phyloP scores from a whole-genome alignment of 208 protist species.

The Porcisia deanei region DNA sequence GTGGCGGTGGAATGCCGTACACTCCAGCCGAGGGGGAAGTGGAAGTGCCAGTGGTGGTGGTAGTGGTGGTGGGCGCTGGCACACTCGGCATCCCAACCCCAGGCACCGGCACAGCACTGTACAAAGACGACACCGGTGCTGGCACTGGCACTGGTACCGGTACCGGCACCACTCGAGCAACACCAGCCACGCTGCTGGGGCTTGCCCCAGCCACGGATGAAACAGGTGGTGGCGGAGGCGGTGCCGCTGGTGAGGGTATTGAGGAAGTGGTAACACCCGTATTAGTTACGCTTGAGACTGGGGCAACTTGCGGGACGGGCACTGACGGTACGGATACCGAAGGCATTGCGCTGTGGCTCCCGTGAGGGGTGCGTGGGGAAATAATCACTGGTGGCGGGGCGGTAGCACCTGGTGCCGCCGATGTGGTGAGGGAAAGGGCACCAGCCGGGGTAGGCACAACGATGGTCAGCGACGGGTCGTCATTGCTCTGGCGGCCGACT shows the following conservation, averaged over 20 bases:
- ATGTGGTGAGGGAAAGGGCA: conserved; percentile 23
- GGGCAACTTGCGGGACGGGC: not conserved
- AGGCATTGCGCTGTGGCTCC: not conserved
- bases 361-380: conserved; percentile 4
- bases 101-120: not conserved
- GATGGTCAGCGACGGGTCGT: conserved; percentile 20
- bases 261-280: not conserved
- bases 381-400: conserved; percentile 2
- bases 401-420: conserved; percentile 6
- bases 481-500: conserved; percentile 17
- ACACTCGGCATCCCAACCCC: conserved; percentile 8
- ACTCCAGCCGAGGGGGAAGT: not conserved
- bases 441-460: conserved; percentile 34
- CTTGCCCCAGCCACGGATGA: not conserved
- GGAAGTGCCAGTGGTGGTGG: not conserved
- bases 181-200: not conserved
- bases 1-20: not conserved
- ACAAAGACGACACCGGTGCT: conserved; percentile 3
- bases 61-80: not conserved
- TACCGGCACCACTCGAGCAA: conserved; percentile 26
- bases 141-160: conserved; percentile 37
- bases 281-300: not conserved
- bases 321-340: conserved; percentile 8
- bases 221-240: not conserved
- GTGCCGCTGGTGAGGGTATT: not conserved